A percentile compares a stretch with the other conserved stretches of the same genome.
Evolutionary conservation across 805 yeast genomes (phyloP).

Genomic region (Lipomyces sp.): DNA sequence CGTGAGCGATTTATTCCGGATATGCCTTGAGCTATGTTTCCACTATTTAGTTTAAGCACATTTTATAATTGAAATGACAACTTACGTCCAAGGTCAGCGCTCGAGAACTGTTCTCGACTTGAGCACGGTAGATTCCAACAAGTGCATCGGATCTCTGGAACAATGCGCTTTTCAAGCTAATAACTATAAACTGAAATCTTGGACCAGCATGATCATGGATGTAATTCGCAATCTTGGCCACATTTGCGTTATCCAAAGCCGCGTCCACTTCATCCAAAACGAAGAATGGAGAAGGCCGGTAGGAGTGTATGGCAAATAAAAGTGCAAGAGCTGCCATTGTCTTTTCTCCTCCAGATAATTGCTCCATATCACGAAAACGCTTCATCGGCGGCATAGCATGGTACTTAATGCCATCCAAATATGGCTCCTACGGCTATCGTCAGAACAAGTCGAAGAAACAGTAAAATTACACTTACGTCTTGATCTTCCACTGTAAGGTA

Average conservation of each 20-base stretch:
- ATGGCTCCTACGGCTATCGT: slow-evolving; percentile 62
- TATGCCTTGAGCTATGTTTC: slow-evolving; percentile 14
- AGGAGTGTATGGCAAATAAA: slow-evolving; percentile 86
- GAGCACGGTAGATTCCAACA: slow-evolving; percentile 91
- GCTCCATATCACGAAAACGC: slow-evolving; percentile 88
- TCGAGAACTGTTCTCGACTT: slow-evolving; percentile 68
- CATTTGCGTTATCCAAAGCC: slow-evolving; percentile 89
- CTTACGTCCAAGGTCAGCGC: slow-evolving; percentile 72
- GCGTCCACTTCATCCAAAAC: slow-evolving; percentile 98
- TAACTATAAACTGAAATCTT: slow-evolving; percentile 86
- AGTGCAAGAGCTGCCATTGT: slow-evolving; percentile 95
- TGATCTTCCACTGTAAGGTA: slow-evolving; percentile 83
- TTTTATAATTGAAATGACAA: neutral
- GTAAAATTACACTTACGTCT: slow-evolving; percentile 48
- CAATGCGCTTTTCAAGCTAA: slow-evolving; percentile 82
- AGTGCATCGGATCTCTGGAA: slow-evolving; percentile 88
- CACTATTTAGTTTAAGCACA: neutral
- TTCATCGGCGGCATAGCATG: slow-evolving; percentile 98
- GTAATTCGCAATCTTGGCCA: slow-evolving; percentile 82
- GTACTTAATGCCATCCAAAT: slow-evolving; percentile 76
- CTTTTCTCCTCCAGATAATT: slow-evolving; percentile 94
- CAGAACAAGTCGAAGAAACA: neutral
- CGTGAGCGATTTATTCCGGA: slow-evolving; percentile 1
- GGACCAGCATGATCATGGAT: slow-evolving; percentile 76
- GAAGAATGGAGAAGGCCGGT: slow-evolving; percentile 92